Percentiles rank a stretch among this genome's conserved stretches.
Evolutionary conservation across 805 yeast genomes (phyloP).

Genomic region (Wickerhamomyces chaumierensis): DNA sequence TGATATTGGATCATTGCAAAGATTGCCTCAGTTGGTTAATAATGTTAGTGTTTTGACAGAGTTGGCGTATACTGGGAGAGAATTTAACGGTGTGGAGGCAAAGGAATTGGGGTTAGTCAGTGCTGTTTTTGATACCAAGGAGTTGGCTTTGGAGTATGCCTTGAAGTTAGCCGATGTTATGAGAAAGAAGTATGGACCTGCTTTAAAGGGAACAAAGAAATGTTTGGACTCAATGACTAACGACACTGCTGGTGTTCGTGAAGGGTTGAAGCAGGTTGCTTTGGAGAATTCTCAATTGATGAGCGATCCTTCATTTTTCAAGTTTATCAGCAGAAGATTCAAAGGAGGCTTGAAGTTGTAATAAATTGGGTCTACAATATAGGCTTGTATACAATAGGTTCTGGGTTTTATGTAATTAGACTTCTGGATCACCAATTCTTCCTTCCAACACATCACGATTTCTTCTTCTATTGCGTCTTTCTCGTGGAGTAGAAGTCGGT

Average conservation of each 20-base stretch:
- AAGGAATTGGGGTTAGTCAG: constrained; percentile 41
- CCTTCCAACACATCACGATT: neutral
- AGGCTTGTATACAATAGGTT: neutral
- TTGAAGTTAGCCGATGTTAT: constrained; percentile 33
- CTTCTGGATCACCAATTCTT: neutral
- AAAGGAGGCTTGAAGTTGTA: neutral
- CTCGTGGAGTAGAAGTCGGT: neutral
- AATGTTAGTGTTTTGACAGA: constrained; percentile 50
- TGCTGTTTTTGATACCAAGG: constrained; percentile 32
- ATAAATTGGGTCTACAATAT: neutral
- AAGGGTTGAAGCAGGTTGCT: constrained; percentile 42
- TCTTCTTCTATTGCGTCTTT: neutral
- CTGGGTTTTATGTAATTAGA: too few relatives aligned
- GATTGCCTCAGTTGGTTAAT: constrained; percentile 42
- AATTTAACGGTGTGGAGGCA: constrained; percentile 46
- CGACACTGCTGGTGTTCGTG: constrained; percentile 25
- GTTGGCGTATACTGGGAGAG: constrained; percentile 49
- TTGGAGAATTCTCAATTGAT: constrained; percentile 32
- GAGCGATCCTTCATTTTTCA: constrained; percentile 4
- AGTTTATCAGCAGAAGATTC: constrained; percentile 5
- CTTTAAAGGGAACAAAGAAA: constrained; percentile 53
- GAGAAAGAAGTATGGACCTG: constrained; percentile 39
- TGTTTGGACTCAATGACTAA: constrained; percentile 32
- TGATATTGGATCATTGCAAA: constrained; percentile 68
- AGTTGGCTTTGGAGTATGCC: constrained; percentile 40